Evolutionary conservation across 2,329 filamentous ascomycete genomes (phyloP), one percentile per base, ranked within the genome.

Genomic region (Pyricularia grisea): DNA sequence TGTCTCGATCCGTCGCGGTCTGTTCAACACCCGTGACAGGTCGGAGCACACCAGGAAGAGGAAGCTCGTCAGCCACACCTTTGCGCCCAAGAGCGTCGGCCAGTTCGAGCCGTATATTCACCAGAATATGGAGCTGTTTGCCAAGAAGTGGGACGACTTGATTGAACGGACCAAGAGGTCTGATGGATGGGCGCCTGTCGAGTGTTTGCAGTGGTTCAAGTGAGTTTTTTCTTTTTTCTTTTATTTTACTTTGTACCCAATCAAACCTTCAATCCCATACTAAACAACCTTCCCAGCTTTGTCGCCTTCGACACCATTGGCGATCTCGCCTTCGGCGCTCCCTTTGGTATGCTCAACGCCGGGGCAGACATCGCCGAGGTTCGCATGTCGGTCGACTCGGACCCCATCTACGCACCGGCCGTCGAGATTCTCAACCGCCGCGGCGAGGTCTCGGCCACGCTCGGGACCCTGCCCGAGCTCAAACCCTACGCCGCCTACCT

Each of bases 21-120:
- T 97, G 14, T 97, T 97, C 87, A 97, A 96, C 79, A 97, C 93
- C 0, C 85, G 94, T 36, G 88, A 94, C 79, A 87, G 94, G 66
- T 83, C 83, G 0, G 92, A 97, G 75, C 93, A 97, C 78, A 90
- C 90, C 0, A 88, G 93, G 72, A 97, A 97, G 85, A 88, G 93
- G 74, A 97, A 97, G 85, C 90, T 92, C 2, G 87, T 97, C 66
- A 89, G 92, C 1, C 92, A 97, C 78, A 95, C 92, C 36, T 97
- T 97, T 80, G 92, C 89, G 17, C 85, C 90, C 71, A 96, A 94
- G 80, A 92, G 88, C 11, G 85, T 97, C 68, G 84, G 85, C 70
- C 89, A 97, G 77, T 96, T 97, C 76, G 93, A 97, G 81, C 91
- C 93, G 67, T 97, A 94, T 78, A 94, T 97, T 73, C 90, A 92